These are phyloP conservation scores for Pachysandra terminalis DNA, from an alignment of 164 flowering plant species.

Conservation along the genomic window DNA sequence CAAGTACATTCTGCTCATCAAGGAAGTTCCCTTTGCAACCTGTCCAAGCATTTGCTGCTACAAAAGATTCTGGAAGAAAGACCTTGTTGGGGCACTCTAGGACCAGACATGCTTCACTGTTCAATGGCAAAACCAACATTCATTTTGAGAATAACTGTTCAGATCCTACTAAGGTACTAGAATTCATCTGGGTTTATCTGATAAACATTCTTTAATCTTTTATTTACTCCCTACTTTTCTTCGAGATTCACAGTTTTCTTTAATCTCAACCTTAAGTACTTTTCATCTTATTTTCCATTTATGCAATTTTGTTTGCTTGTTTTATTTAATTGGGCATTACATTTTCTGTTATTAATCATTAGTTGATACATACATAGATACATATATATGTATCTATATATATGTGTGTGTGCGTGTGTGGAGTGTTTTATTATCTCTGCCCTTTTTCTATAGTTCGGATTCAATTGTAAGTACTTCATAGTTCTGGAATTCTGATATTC, in stretches of 20 bases:
- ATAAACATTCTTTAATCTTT: neutral
- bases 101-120: conserved; percentile 34
- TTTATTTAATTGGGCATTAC: neutral
- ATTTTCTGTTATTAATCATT: neutral
- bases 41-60: conserved; percentile 52
- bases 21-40: conserved; percentile 61
- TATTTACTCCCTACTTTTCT: neutral
- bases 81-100: conserved; percentile 31
- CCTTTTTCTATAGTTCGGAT: neutral
- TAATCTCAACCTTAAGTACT: neutral
- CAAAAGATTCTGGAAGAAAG: conserved; percentile 45
- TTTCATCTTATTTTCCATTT: neutral
- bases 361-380: too few relatives aligned
- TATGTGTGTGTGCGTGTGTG: too few relatives aligned
- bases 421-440: neutral
- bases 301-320: neutral
- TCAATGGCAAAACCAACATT: conserved; percentile 28
- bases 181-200: neutral
- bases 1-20: conserved; percentile 85
- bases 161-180: conserved; percentile 42
- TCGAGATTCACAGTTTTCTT: neutral
- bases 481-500: neutral
- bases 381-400: too few relatives aligned
- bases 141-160: conserved; percentile 26
- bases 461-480: neutral